Evolutionary conservation across 2,329 filamentous ascomycete species (phyloP).

Genomic region (Bipolaris gigantea): DNA sequence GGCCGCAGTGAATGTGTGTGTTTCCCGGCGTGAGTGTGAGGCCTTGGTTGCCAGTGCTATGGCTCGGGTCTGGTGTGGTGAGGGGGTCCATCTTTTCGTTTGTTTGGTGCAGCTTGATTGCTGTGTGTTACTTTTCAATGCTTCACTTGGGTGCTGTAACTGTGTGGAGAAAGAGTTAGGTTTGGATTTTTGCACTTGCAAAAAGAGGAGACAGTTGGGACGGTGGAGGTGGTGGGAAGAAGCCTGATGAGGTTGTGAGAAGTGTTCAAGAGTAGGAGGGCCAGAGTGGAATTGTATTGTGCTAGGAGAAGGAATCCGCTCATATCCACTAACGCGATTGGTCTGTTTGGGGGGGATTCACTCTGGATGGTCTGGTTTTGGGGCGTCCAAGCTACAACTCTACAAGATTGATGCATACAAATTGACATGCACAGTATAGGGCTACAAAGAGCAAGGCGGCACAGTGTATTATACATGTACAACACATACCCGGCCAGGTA

Average conservation of each 20-base stretch:
- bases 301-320: not conserved
- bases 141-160: not conserved
- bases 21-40: not conserved
- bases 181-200: not conserved
- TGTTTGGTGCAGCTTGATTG: not conserved
- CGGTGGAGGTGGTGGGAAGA: not conserved
- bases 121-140: not conserved
- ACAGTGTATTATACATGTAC: constrained; percentile 4
- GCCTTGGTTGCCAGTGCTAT: not conserved
- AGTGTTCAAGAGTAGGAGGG: not conserved
- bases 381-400: not conserved
- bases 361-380: not conserved
- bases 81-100: not conserved
- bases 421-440: not conserved
- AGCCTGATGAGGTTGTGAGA: not conserved
- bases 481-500: not conserved
- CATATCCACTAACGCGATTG: not conserved
- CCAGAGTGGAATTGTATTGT: not conserved
- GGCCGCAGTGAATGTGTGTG: not conserved
- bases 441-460: not conserved
- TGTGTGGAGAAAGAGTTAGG: not conserved
- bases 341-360: not conserved
- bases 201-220: not conserved
- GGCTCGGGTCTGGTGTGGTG: not conserved
- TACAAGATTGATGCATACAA: not conserved